These are phyloP conservation scores for Euphorbia schlechtendalii DNA, from an alignment of 441 rosid genomes.

Conservation along the genomic window DNA sequence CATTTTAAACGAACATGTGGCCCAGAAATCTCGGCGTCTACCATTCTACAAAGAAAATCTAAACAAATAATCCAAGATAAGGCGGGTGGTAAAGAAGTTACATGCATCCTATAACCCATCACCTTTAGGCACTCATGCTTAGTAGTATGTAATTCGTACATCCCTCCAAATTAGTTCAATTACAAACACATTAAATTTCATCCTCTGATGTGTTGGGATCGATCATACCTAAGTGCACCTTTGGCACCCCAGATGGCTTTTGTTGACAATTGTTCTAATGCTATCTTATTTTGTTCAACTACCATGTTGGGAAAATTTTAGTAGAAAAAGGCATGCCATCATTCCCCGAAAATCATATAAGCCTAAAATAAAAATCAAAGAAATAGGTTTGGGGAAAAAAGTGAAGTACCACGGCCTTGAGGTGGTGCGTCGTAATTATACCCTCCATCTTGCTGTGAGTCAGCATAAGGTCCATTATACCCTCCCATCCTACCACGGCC, in stretches of 20 bases:
- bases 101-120: neutral
- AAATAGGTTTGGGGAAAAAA: too few species aligned
- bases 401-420: constrained; percentile 48
- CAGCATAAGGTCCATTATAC: too few species aligned
- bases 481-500: too few species aligned
- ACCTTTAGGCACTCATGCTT: neutral
- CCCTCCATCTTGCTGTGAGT: constrained; percentile 29
- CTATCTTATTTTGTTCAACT: neutral
- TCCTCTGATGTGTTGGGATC: neutral
- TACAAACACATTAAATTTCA: neutral
- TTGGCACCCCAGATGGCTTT: too few species aligned
- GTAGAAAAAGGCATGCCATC: neutral
- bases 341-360: neutral
- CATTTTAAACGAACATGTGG: too few species aligned
- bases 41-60: neutral
- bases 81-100: neutral
- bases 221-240: neutral
- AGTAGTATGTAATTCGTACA: neutral
- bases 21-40: neutral
- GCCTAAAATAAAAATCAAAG: neutral
- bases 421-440: constrained; percentile 56
- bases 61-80: neutral
- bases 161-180: neutral
- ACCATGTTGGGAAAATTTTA: neutral
- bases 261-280: neutral